Evolutionary conservation across 768 basidiomycete species (phyloP).

Genomic region (Leccinum pellstonianum): DNA sequence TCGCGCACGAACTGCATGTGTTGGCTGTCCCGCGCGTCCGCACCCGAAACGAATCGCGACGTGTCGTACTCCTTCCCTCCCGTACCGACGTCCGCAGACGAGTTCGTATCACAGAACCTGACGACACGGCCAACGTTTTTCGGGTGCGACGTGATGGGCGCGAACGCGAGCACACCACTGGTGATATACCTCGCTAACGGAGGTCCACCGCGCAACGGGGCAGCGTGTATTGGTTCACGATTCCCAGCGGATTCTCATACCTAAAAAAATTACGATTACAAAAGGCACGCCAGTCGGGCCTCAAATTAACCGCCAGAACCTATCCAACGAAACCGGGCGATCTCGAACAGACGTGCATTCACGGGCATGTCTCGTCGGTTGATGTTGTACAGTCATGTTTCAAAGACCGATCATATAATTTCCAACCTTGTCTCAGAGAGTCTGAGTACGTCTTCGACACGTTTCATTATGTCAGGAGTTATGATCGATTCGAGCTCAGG

Average conservation of each 20-base stretch:
- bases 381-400: slow-evolving; percentile 96
- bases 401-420: slow-evolving; percentile 92
- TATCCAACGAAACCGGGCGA: slow-evolving; percentile 73
- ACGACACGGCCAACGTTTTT: slow-evolving; percentile 44
- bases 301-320: slow-evolving; percentile 95
- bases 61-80: slow-evolving; percentile 47
- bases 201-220: slow-evolving; percentile 39
- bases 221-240: slow-evolving; percentile 78
- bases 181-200: slow-evolving; percentile 62
- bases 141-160: slow-evolving; percentile 37
- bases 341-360: slow-evolving; percentile 89
- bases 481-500: slow-evolving; percentile 98
- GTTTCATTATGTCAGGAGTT: slow-evolving; percentile 97
- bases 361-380: slow-evolving; percentile 90
- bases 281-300: neutral
- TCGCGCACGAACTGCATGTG: slow-evolving; percentile 95
- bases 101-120: slow-evolving; percentile 38
- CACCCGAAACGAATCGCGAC: slow-evolving; percentile 64
- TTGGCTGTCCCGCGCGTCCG: slow-evolving; percentile 80
- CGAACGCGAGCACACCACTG: slow-evolving; percentile 40
- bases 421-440: slow-evolving; percentile 74
- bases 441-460: slow-evolving; percentile 96
- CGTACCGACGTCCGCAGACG: slow-evolving; percentile 26
- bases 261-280: slow-evolving; percentile 37
- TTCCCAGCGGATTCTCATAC: slow-evolving; percentile 97